Base-by-base conservation (phyloP, 1,284 basidiomycete species). In the Tetrapyrgos nigripes region DNA sequence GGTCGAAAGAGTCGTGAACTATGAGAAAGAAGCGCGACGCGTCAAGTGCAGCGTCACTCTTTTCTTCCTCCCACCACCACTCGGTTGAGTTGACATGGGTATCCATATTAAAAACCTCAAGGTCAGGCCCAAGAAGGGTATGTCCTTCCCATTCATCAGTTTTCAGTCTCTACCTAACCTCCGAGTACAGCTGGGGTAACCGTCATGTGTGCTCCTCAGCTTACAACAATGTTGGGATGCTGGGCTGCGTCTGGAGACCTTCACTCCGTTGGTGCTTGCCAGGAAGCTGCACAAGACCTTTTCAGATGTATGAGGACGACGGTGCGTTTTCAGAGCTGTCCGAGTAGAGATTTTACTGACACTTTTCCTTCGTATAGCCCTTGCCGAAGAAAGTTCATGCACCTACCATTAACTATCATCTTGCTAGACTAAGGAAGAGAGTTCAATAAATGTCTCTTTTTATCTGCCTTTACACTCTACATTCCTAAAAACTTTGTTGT, bases 271-370 rank as follows among this genome's bases (percentile, higher is more conserved):
- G 79, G 79, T 1, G 66, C 76, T 26, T 98, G 96, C 73, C 82
- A 84, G 58, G 80, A 84, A 14, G 77, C 84, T 17, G 89, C 94
- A 1, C 78, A 88, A 64, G 75, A 79, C 23, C 76, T 97, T 59
- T 92, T 91, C 68, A 81, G 87, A 31, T 98, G 96, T 80, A 97
- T 98, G 95, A 80, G 87, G 64, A 92, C 87, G 44, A 84, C 88
- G 70, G 94, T 96, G 61, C 70, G 92, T 83, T 48, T 27, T 60
- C 47, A 33, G 52, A 53, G 10, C 57, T 43, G 4, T 31, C 11
- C 35, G 48, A 52, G 24, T n/a, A 50, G 8, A 28, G 23, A 5
- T 21, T 31, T 50, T 46, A 49, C 53, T 64, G 55, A 58, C 58
- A 55, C 43, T 28, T 29, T 26, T 24, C 51, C 57, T n/a, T 62